Conservation (phyloP, 768 basidiomycete genomes). For the Trametes elegans region DNA sequence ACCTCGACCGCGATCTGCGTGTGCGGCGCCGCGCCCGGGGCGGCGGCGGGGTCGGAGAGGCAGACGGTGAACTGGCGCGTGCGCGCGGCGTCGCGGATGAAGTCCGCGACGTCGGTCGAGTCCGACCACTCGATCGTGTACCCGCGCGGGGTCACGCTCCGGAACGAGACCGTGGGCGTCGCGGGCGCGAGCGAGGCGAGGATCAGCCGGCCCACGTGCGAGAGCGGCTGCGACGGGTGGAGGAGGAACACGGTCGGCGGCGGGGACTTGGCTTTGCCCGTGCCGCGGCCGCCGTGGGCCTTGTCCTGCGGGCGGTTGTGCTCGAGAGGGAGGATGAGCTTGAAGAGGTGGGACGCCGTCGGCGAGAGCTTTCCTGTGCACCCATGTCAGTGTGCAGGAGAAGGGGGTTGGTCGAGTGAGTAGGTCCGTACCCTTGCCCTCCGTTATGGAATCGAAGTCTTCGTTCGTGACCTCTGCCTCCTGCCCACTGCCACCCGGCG, state of each 20-base stretch:
- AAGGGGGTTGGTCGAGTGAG: too few relatives aligned
- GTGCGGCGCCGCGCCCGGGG: constrained; percentile 6
- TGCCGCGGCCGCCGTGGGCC: background rate
- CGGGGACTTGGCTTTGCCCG: constrained; percentile 22
- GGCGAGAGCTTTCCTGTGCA: constrained; percentile 58
- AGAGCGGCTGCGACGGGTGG: constrained; percentile 68
- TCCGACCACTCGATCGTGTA: constrained; percentile 54
- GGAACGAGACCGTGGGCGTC: constrained; percentile 42
- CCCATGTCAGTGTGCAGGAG: too few relatives aligned
- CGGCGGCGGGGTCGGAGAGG: constrained; percentile 23
- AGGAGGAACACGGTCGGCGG: constrained; percentile 57
- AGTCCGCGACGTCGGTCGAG: constrained; percentile 64
- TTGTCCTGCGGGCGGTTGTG: constrained; percentile 20
- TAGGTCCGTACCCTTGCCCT: constrained; percentile 40
- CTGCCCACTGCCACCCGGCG: background rate
- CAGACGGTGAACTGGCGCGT: constrained; percentile 52
- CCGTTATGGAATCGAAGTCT: constrained; percentile 23
- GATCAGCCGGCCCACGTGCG: constrained; percentile 60
- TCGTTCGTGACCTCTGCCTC: constrained; percentile 15
- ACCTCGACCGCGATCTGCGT: constrained; percentile 49
- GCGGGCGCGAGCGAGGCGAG: constrained; percentile 40
- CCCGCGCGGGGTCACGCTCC: constrained; percentile 34
- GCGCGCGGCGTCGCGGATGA: constrained; percentile 60
- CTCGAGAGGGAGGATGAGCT: constrained; percentile 54
- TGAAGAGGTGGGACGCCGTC: constrained; percentile 65